phyloP scores from a whole-genome alignment of 768 basidiomycete genomes.

The Collybiopsis luxurians region DNA sequence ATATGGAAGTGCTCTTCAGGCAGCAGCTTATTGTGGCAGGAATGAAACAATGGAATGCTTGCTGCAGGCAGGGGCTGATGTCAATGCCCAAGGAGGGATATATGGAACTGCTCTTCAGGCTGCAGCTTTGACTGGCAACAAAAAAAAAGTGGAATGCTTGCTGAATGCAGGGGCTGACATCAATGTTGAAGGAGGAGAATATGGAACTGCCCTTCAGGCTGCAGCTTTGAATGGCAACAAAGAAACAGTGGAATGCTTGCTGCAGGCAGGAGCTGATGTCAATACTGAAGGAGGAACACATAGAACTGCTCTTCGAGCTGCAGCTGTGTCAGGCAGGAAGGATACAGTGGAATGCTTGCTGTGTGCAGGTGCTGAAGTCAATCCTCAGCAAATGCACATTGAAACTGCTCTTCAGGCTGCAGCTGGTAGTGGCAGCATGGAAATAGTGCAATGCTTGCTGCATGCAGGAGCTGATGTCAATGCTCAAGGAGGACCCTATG shows the following conservation, averaged over 20 bases:
- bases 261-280: conserved; percentile 10
- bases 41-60: not conserved
- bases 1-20: too few relatives aligned
- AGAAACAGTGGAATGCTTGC: conserved; percentile 1
- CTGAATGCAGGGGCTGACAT: conserved; percentile 4
- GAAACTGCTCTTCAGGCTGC: too few relatives aligned
- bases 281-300: conserved; percentile 6
- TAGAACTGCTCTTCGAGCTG: not conserved
- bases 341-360: too few relatives aligned
- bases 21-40: not conserved
- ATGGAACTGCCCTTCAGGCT: not conserved
- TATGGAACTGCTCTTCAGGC: not conserved
- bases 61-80: not conserved
- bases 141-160: not conserved
- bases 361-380: too few relatives aligned
- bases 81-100: not conserved
- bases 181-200: conserved; percentile 5
- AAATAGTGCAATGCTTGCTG: too few relatives aligned
- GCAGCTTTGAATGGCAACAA: not conserved
- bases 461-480: too few relatives aligned
- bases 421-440: too few relatives aligned
- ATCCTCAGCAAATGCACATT: too few relatives aligned
- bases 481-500: too few relatives aligned
- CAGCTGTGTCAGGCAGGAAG: not conserved
- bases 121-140: not conserved